A percentile compares a stretch with the other conserved stretches of the same genome.
Conservation (phyloP, 805 yeast species). For the Candida ipomoeae region DNA sequence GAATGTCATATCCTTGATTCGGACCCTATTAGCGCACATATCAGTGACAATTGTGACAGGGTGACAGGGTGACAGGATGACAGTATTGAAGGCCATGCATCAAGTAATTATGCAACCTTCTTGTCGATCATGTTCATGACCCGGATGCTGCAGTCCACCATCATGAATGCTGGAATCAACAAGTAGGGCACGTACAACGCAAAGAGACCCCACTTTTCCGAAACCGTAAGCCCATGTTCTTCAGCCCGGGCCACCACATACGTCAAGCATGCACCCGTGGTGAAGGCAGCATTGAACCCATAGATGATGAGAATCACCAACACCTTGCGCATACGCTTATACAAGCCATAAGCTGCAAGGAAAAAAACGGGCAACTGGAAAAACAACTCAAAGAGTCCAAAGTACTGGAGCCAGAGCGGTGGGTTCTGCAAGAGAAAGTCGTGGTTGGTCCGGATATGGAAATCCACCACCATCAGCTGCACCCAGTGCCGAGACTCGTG, state of each 20-base stretch:
- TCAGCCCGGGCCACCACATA: conserved; percentile 39
- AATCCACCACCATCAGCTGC: conserved; percentile 48
- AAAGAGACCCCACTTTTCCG: conserved; percentile 42
- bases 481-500: conserved; percentile 39
- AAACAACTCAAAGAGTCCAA: conserved; percentile 67
- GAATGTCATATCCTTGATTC: too few species aligned
- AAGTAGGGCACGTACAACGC: conserved; percentile 68
- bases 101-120: not conserved
- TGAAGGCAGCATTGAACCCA: conserved; percentile 78
- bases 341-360: conserved; percentile 31
- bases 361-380: conserved; percentile 80
- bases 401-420: conserved; percentile 71
- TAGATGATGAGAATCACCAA: conserved; percentile 50
- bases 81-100: not conserved
- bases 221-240: conserved; percentile 30
- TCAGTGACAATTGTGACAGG: too few species aligned
- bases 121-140: conserved; percentile 2
- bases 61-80: too few species aligned
- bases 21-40: too few species aligned
- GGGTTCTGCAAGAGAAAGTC: conserved; percentile 61
- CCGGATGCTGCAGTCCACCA: conserved; percentile 35
- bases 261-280: conserved; percentile 71
- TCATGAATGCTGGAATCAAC: conserved; percentile 56
- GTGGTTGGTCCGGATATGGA: conserved; percentile 61
- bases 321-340: conserved; percentile 14